Evolutionary conservation across 352 stramenopile genomes (phyloP).

Genomic region (Globisporangium radiosum): DNA sequence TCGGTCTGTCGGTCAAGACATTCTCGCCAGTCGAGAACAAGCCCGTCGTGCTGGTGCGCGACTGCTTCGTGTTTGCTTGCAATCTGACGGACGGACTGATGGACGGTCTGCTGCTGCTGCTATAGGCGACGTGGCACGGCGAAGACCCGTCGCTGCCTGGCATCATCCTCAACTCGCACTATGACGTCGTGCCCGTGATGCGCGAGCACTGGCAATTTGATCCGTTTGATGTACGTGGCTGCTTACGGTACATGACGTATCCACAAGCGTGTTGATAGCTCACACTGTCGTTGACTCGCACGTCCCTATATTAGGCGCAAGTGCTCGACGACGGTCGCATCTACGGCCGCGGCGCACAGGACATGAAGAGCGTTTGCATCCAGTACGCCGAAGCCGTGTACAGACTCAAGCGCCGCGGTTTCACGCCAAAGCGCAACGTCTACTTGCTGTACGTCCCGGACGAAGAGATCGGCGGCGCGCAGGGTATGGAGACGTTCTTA

Average conservation of each 20-base stretch:
- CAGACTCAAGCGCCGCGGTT: constrained; percentile 55
- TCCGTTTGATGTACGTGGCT: constrained; percentile 66
- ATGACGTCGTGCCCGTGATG: constrained; percentile 93
- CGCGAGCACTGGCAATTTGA: constrained; percentile 81
- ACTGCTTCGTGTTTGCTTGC: no score
- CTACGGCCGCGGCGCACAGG: constrained; percentile 87
- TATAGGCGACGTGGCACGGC: constrained; percentile 73
- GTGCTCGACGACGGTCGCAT: constrained; percentile 82
- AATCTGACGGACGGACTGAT: no score
- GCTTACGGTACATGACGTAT: no score
- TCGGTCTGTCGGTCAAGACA: constrained; percentile 38
- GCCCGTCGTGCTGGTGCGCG: constrained; percentile 83
- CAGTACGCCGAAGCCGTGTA: constrained; percentile 93
- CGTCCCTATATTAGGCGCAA: constrained; percentile 23
- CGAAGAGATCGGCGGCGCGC: constrained; percentile 90
- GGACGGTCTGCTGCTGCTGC: not conserved
- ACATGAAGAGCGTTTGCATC: constrained; percentile 96
- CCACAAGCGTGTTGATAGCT: no score
- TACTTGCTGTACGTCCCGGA: constrained; percentile 92
- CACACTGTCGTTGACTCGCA: no score
- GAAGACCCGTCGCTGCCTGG: constrained; percentile 69
- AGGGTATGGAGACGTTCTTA: constrained; percentile 92
- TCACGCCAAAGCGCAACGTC: constrained; percentile 83
- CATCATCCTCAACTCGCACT: constrained; percentile 92
- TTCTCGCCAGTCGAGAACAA: constrained; percentile 63